A percentile compares a stretch with the other conserved stretches of the same genome.
Conservation (phyloP, 768 basidiomycete species). For the Leccinellum luteum region DNA sequence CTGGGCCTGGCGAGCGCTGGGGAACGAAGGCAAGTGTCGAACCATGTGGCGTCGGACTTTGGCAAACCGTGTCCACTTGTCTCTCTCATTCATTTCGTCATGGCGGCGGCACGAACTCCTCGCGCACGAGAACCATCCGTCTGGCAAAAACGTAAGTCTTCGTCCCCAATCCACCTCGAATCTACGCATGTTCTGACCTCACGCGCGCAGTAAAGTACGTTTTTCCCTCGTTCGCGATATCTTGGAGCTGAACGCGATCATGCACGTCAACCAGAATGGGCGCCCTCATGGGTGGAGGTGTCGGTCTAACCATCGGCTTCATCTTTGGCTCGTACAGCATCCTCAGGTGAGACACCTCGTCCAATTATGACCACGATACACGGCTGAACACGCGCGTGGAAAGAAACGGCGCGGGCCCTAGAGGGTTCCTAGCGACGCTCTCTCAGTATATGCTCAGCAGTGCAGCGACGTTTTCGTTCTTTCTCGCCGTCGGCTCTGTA, state of each 20-base stretch:
- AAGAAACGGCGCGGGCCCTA: slow-evolving; percentile 88
- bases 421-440: slow-evolving; percentile 86
- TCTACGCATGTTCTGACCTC: slow-evolving; percentile 11
- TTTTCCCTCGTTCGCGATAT: slow-evolving; percentile 1
- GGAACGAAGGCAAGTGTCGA: slow-evolving; percentile 49
- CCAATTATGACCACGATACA: not conserved
- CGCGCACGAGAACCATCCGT: slow-evolving; percentile 55
- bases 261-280: slow-evolving; percentile 65
- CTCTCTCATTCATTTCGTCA: slow-evolving; percentile 12
- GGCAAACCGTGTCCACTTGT: not conserved
- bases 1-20: slow-evolving; percentile 79
- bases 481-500: slow-evolving; percentile 93
- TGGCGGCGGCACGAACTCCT: slow-evolving; percentile 34
- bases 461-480: slow-evolving; percentile 95
- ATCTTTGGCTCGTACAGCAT: slow-evolving; percentile 95
- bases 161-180: not conserved
- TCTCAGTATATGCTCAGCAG: slow-evolving; percentile 99
- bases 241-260: slow-evolving; percentile 3
- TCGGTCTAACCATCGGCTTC: slow-evolving; percentile 96
- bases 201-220: slow-evolving; percentile 57
- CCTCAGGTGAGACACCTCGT: slow-evolving; percentile 58
- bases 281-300: slow-evolving; percentile 88
- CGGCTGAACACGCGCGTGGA: slow-evolving; percentile 7
- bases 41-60: slow-evolving; percentile 13
- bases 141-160: slow-evolving; percentile 69